phyloP scores from a whole-genome alignment of 805 yeast genomes.

The Cyberlindnera euphorbiae region DNA sequence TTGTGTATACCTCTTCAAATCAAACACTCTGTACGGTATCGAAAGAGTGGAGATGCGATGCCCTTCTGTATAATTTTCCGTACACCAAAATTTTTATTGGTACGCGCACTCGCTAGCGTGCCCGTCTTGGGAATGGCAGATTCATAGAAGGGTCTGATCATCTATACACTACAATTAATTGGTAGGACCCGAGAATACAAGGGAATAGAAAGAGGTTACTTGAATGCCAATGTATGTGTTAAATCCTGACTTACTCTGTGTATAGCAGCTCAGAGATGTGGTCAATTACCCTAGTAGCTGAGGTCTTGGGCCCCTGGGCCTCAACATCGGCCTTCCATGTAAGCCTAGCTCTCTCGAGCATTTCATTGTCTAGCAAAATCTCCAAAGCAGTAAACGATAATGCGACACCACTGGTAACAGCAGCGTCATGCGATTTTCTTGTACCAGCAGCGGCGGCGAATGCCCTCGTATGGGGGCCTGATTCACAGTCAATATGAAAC shows the following conservation, averaged over 20 bases:
- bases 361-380: neutral
- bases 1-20: neutral
- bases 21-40: too few relatives aligned
- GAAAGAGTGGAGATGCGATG: slow-evolving; percentile 4
- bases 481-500: slow-evolving; percentile 2
- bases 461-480: slow-evolving; percentile 7
- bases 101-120: slow-evolving; percentile 1
- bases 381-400: slow-evolving; percentile 1
- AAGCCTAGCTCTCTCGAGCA: slow-evolving; percentile 1
- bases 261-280: too few relatives aligned
- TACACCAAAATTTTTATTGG: slow-evolving; percentile 6
- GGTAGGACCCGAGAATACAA: too few relatives aligned
- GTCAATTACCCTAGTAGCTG: too few relatives aligned
- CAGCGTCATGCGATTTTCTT: slow-evolving; percentile 4
- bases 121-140: too few relatives aligned
- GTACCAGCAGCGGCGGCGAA: slow-evolving; percentile 11
- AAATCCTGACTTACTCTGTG: too few relatives aligned
- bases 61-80: slow-evolving; percentile 1
- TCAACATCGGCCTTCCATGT: neutral
- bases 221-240: too few relatives aligned
- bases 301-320: too few relatives aligned
- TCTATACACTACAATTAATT: too few relatives aligned
- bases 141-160: too few relatives aligned
- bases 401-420: slow-evolving; percentile 4
- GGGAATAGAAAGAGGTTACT: too few relatives aligned